These are phyloP conservation scores for Diaporthe vexans DNA, from an alignment of 2,329 filamentous ascomycete species.

Conservation along the genomic window DNA sequence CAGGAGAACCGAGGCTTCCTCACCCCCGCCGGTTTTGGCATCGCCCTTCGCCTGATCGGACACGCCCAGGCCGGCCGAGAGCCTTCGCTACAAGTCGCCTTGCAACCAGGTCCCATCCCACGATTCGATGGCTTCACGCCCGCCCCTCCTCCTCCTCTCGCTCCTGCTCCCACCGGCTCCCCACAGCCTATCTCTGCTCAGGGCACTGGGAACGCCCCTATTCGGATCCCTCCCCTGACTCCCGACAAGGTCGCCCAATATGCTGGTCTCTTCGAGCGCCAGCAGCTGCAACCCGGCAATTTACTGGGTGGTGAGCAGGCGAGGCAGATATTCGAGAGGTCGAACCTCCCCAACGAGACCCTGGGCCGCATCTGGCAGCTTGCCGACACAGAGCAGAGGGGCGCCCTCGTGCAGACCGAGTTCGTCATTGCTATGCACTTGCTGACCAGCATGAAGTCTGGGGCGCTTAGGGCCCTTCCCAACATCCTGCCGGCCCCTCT, in stretches of 20 bases:
- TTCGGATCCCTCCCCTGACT: conserved; percentile 89
- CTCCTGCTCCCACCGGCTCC: conserved; percentile 55
- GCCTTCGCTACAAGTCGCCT: conserved; percentile 84
- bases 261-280: conserved; percentile 89
- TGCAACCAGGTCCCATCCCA: conserved; percentile 89
- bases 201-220: conserved; percentile 73
- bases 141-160: conserved; percentile 63
- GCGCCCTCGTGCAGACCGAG: conserved; percentile 86
- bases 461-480: conserved; percentile 83
- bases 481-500: conserved; percentile 85
- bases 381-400: conserved; percentile 92
- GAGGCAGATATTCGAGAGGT: conserved; percentile 95
- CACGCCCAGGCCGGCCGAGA: conserved; percentile 92
- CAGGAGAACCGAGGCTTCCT: conserved; percentile 95
- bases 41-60: conserved; percentile 93
- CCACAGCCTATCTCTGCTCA: conserved; percentile 62
- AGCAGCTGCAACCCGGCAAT: conserved; percentile 78
- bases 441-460: conserved; percentile 90
- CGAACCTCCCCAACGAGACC: conserved; percentile 88
- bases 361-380: conserved; percentile 97
- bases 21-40: conserved; percentile 91
- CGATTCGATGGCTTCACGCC: conserved; percentile 85
- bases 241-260: conserved; percentile 94
- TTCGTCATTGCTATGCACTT: conserved; percentile 99
- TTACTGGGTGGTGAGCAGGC: conserved; percentile 87